Conservation (phyloP, 2,329 filamentous ascomycete genomes). For the Beauveria brongniartii region DNA sequence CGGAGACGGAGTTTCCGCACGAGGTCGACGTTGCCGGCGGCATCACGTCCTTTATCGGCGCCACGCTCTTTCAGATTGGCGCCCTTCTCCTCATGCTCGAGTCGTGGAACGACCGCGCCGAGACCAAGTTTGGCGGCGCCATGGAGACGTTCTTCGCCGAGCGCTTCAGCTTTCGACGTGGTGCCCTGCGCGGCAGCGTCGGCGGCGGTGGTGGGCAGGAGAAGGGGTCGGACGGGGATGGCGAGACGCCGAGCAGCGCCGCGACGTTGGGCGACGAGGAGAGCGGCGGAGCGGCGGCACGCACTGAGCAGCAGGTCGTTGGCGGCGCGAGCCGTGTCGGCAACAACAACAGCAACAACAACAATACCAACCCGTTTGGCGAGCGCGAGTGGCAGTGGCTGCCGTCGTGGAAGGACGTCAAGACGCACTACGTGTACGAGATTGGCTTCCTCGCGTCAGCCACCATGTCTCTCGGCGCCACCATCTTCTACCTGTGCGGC, state of each 20-base stretch:
- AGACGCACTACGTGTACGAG: constrained; percentile 51
- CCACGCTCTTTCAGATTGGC: constrained; percentile 51
- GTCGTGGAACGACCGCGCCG: constrained; percentile 48
- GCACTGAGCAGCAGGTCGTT: not conserved
- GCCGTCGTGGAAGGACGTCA: constrained; percentile 45
- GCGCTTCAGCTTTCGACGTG: constrained; percentile 1
- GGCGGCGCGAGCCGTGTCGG: not conserved
- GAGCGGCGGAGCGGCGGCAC: not conserved
- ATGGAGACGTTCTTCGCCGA: constrained; percentile 30
- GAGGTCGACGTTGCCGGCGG: constrained; percentile 43
- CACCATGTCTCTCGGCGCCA: constrained; percentile 48
- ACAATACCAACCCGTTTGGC: constrained; percentile 7
- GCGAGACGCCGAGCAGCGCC: not conserved
- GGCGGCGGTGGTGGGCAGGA: not conserved
- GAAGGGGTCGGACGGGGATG: not conserved
- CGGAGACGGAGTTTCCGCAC: constrained; percentile 40
- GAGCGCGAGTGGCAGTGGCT: constrained; percentile 46
- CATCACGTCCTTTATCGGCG: constrained; percentile 50
- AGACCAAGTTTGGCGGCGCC: constrained; percentile 54
- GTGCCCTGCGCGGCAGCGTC: not conserved
- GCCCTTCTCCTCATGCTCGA: constrained; percentile 50
- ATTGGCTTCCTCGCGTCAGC: constrained; percentile 54
- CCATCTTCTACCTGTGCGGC: constrained; percentile 56
- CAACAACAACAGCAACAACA: not conserved
- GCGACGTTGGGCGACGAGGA: not conserved